Conservation (phyloP, 306 rosid genomes). For the Castanea crenata region DNA sequence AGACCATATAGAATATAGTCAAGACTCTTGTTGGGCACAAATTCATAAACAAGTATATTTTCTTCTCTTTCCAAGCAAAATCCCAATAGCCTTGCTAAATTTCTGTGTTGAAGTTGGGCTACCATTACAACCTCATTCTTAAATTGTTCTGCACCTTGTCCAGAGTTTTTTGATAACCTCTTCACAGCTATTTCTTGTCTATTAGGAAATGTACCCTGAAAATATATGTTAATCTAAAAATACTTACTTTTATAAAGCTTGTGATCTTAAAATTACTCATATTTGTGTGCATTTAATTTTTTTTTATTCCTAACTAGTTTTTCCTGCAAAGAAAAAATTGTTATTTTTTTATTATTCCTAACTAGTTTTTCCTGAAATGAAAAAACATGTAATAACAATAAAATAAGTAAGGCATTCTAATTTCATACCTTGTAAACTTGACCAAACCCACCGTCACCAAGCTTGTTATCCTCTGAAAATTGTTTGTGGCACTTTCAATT, state of each 20-base stretch:
- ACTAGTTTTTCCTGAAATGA: too few species aligned
- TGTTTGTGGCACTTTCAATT: constrained; percentile 21
- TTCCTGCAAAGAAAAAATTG: too few species aligned
- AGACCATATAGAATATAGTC: constrained; percentile 27
- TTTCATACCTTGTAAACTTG: constrained; percentile 20
- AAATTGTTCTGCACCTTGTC: constrained; percentile 5
- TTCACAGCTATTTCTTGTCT: constrained; percentile 23
- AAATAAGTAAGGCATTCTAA: too few species aligned
- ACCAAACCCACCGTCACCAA: constrained; percentile 35
- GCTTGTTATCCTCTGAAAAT: constrained; percentile 15
- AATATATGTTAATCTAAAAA: neutral
- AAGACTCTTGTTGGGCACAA: constrained; percentile 30
- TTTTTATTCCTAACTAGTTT: neutral
- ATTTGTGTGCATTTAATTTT: neutral
- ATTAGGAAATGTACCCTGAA: constrained; percentile 19
- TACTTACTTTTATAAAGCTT: neutral
- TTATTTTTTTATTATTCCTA: neutral
- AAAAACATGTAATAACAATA: too few species aligned
- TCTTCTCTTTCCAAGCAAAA: constrained; percentile 23
- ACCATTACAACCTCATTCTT: constrained; percentile 28
- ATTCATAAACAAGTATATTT: constrained; percentile 24
- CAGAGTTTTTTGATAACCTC: constrained; percentile 1
- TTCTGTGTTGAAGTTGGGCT: constrained; percentile 27
- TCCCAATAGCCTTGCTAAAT: constrained; percentile 22
- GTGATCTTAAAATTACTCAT: neutral